Conservation (phyloP, 2,329 filamentous ascomycete species). For the Zymoseptoria crescenta region DNA sequence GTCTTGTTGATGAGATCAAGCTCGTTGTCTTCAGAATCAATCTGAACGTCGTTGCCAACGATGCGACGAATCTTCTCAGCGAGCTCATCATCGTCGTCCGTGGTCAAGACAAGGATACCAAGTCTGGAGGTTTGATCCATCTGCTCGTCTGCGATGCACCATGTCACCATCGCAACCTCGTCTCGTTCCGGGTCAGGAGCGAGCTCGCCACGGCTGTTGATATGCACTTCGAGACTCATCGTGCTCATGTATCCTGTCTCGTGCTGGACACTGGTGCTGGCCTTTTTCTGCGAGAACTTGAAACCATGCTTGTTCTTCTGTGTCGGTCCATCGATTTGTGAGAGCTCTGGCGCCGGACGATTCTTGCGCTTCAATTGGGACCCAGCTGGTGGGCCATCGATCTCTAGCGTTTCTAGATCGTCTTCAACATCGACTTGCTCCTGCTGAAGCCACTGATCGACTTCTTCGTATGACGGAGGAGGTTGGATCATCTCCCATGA, state of each 20-base stretch:
- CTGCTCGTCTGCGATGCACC: constrained; percentile 59
- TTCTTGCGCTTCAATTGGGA: constrained; percentile 30
- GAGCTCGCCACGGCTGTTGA: constrained; percentile 73
- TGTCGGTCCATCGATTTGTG: constrained; percentile 83
- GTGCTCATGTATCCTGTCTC: constrained; percentile 92
- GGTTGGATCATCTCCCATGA: constrained; percentile 68
- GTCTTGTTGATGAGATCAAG: constrained; percentile 78
- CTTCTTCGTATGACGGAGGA: constrained; percentile 64
- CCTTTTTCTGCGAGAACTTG: constrained; percentile 72
- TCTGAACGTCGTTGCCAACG: constrained; percentile 47
- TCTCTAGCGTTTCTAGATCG: constrained; percentile 16
- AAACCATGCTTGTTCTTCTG: constrained; percentile 74
- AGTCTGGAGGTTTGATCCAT: constrained; percentile 61
- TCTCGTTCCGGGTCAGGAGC: constrained; percentile 87
- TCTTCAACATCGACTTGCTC: constrained; percentile 12
- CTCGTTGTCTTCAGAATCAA: constrained; percentile 70
- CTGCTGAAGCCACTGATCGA: constrained; percentile 58
- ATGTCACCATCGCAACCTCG: constrained; percentile 81
- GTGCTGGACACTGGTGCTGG: constrained; percentile 68
- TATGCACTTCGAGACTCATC: constrained; percentile 88
- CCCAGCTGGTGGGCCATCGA: constrained; percentile 24
- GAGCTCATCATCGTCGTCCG: constrained; percentile 48
- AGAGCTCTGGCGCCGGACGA: constrained; percentile 42
- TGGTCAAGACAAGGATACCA: constrained; percentile 61
- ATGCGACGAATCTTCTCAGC: constrained; percentile 56